A percentile compares a stretch with the other conserved stretches of the same genome.
Conservation (phyloP, 805 yeast species). For the Ogataea haglerorum region DNA sequence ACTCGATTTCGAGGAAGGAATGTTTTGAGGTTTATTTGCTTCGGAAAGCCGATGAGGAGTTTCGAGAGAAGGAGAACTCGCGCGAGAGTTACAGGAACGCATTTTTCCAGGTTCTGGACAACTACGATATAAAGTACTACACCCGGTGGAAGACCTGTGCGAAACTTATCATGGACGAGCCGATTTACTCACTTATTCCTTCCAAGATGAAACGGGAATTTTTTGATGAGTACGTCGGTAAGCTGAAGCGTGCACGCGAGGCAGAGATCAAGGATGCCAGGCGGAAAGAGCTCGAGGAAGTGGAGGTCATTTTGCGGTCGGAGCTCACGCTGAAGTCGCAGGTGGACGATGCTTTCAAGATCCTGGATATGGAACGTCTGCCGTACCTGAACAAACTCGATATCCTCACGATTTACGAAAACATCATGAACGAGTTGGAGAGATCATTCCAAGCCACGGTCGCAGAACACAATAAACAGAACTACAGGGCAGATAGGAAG, state of each 20-base stretch:
- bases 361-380: constrained; percentile 10
- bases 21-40: constrained; percentile 64
- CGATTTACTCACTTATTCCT: constrained; percentile 58
- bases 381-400: constrained; percentile 51
- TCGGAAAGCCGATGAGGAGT: constrained; percentile 46
- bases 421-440: constrained; percentile 29
- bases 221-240: constrained; percentile 47
- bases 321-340: constrained; percentile 15
- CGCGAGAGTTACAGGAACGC: constrained; percentile 53
- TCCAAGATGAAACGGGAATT: constrained; percentile 54
- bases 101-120: constrained; percentile 46
- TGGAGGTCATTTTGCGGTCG: constrained; percentile 45
- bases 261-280: constrained; percentile 29
- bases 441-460: constrained; percentile 28
- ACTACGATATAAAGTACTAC: constrained; percentile 44
- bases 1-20: constrained; percentile 56
- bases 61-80: constrained; percentile 49
- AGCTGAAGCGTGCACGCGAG: constrained; percentile 36
- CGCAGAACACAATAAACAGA: constrained; percentile 35
- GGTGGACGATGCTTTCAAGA: constrained; percentile 18
- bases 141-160: constrained; percentile 65
- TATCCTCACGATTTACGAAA: constrained; percentile 50
- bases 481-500: constrained; percentile 57
- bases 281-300: constrained; percentile 48
- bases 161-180: constrained; percentile 56